phyloP scores from a whole-genome alignment of 2,329 filamentous ascomycete species.

The Stagonosporopsis chrysanthemi region DNA sequence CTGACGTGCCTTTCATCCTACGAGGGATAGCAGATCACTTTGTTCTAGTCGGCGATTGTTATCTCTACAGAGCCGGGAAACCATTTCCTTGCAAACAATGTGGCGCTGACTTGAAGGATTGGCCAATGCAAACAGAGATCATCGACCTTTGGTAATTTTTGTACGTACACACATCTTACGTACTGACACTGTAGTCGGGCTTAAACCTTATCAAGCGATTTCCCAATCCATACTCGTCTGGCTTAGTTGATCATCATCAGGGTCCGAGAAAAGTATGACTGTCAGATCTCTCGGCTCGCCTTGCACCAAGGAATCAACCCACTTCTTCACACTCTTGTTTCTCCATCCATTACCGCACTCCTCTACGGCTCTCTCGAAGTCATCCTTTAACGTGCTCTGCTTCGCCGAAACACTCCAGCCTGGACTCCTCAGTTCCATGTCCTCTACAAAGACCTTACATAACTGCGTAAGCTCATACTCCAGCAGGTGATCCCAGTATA shows the following conservation, averaged over 20 bases:
- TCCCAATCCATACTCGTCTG: neutral
- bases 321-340: slow-evolving; percentile 3
- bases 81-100: slow-evolving; percentile 4
- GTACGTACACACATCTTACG: neutral
- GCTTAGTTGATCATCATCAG: neutral
- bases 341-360: slow-evolving; percentile 2
- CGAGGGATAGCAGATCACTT: neutral
- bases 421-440: neutral
- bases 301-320: neutral
- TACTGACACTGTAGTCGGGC: neutral
- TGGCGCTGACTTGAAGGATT: neutral
- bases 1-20: slow-evolving; percentile 1
- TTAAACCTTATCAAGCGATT: neutral
- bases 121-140: slow-evolving; percentile 9
- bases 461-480: slow-evolving; percentile 21
- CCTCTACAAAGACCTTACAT: slow-evolving; percentile 11
- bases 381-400: neutral
- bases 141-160: slow-evolving; percentile 8
- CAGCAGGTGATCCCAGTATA: slow-evolving; percentile 22
- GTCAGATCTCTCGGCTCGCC: neutral
- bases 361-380: slow-evolving; percentile 5
- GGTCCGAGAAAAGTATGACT: neutral
- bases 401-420: neutral
- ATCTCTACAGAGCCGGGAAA: slow-evolving; percentile 1
- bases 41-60: neutral